phyloP scores from a whole-genome alignment of 768 basidiomycete genomes.

The Serendipita sp. region DNA sequence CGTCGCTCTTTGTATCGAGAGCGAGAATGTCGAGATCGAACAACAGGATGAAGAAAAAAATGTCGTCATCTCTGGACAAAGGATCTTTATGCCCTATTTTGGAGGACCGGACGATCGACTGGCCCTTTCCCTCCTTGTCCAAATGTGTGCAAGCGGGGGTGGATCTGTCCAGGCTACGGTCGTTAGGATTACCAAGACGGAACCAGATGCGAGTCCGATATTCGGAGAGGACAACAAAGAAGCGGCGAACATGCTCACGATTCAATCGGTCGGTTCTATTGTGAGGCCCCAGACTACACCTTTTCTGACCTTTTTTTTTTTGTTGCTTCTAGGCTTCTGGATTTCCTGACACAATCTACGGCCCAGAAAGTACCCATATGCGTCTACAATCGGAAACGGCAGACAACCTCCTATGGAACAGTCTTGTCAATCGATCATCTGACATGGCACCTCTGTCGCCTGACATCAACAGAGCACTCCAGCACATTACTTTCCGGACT shows the following conservation, averaged over 20 bases:
- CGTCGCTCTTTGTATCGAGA: slow-evolving; percentile 76
- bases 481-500: slow-evolving; percentile 46
- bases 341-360: slow-evolving; percentile 61
- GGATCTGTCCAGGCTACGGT: slow-evolving; percentile 54
- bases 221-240: neutral
- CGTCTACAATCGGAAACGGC: slow-evolving; percentile 65
- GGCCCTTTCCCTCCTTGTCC: slow-evolving; percentile 65
- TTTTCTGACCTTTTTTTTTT: slow-evolving; percentile 7
- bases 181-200: slow-evolving; percentile 40
- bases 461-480: slow-evolving; percentile 28
- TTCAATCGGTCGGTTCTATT: slow-evolving; percentile 9
- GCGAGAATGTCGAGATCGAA: slow-evolving; percentile 29
- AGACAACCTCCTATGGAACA: slow-evolving; percentile 64
- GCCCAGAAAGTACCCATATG: slow-evolving; percentile 42
- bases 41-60: slow-evolving; percentile 10
- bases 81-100: slow-evolving; percentile 78
- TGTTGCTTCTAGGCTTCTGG: slow-evolving; percentile 29
- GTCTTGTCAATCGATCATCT: slow-evolving; percentile 29
- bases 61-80: slow-evolving; percentile 24
- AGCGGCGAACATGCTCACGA: slow-evolving; percentile 7
- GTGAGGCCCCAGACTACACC: no score
- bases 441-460: slow-evolving; percentile 17
- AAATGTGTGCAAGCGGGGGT: slow-evolving; percentile 43
- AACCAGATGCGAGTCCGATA: slow-evolving; percentile 16
- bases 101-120: slow-evolving; percentile 90